Evolutionary conservation across 1,284 basidiomycete species (phyloP), one percentile per base, ranked within the genome.

Genomic region (Cyathus pygmaeus): DNA sequence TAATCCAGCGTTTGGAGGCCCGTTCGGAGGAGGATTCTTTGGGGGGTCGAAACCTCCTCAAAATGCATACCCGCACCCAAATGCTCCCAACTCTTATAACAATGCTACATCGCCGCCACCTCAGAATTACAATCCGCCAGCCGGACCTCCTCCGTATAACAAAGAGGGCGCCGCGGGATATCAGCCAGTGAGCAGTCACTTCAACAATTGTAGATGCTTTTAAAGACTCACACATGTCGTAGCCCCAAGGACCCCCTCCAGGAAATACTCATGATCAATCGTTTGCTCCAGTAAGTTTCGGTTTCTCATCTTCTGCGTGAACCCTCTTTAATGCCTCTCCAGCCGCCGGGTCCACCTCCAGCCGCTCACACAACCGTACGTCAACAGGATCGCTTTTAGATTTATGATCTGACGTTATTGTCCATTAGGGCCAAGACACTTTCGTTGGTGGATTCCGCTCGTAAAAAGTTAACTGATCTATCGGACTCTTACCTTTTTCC

Each of bases 1-100:
- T 4, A 65, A 58, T 23, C 60, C 63, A 21, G 29, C 55, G 47
- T 62, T 58, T 24, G 57, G 57, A n/a, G 61, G 65, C 6, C 46
- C 46, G 39, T 62, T 58, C n/a, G 57, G 57, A 23, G 59, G 65
- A 15, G 46, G 46, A 13, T 21, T 17, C 46, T 47, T 47, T 47
- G 46, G 46, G 13, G 46, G 46, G 15, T 21, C 6, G 13, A 47
- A 36, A 15, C 7, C 7, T 2, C 59, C 58, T 27, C 33, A 36
- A 36, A 15, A 9, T 36, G 9, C 33, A 9, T 36, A 9, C 33
- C n/a, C n/a, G n/a, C n/a, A n/a, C n/a, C n/a, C n/a, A n/a, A n/a
- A n/a, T n/a, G 15, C 9, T 15, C 33, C 33, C 15, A 36, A 7
- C 33, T 7, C 9, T 36, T 36, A 36, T 36, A 36, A 36, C 33